A percentile compares a stretch with the other conserved stretches of the same genome.
phyloP scores from a whole-genome alignment of 1,284 basidiomycete genomes.

The Ceratobasidium sp. region DNA sequence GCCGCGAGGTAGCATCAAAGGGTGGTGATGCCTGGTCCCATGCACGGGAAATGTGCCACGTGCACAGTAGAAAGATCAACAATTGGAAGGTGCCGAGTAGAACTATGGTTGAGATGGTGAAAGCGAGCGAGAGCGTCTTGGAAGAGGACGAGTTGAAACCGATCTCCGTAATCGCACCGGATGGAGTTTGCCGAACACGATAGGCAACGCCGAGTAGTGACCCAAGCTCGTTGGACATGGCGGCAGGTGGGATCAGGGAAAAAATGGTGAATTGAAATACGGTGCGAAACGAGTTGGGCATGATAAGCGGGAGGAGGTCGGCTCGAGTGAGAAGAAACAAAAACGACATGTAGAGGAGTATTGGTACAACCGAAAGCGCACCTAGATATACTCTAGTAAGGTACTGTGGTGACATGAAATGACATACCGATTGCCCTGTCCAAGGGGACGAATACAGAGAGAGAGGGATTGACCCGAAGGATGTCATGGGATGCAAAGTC shows the following conservation, averaged over 20 bases:
- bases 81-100: conserved; percentile 65
- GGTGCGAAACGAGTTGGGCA: conserved; percentile 60
- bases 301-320: conserved; percentile 57
- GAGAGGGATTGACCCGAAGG: conserved; percentile 55
- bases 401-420: not conserved
- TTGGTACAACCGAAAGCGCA: conserved; percentile 62
- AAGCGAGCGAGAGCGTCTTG: conserved; percentile 60
- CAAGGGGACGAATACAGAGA: conserved; percentile 52
- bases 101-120: conserved; percentile 65
- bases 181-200: conserved; percentile 49
- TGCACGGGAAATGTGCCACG: conserved; percentile 60
- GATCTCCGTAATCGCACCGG: conserved; percentile 50
- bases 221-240: conserved; percentile 63
- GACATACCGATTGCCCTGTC: conserved; percentile 59
- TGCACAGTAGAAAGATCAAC: conserved; percentile 62
- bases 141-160: conserved; percentile 54
- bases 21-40: not conserved
- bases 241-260: conserved; percentile 62
- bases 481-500: conserved; percentile 66
- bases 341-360: conserved; percentile 63
- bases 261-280: conserved; percentile 58
- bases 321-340: conserved; percentile 60
- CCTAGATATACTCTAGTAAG: conserved; percentile 50
- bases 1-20: not conserved
- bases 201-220: conserved; percentile 69